Evolutionary conservation across 1,139 yeast species (phyloP), one percentile per base, ranked within the genome.

Genomic region (Blastobotrys proliferans): DNA sequence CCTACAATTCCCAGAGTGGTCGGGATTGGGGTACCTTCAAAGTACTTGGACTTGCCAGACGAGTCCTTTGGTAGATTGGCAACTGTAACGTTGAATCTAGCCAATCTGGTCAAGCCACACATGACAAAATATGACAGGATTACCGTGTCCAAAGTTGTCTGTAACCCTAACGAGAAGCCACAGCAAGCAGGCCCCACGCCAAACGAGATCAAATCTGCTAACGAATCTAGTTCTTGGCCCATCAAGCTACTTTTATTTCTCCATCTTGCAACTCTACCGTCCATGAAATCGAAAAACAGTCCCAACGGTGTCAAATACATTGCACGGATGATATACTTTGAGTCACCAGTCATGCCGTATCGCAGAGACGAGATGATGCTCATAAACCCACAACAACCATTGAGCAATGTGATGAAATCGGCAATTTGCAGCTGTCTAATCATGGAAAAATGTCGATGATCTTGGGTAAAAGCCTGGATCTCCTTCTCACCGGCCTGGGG

Each of bases 1-100:
- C 92, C 74, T 41, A 76, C 68, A 13, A 44, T 22, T 4, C 27
- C 35, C 54, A 92, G 72, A 38, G 94, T 83, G 4, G 94, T 81
- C 45, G 98, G 98, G 55, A 92, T 87, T 13, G 98, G 98, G 41
- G 92, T 77, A 9, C 98, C 98, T 69, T 92, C 98, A 63, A 92
- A 92, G 62, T 71, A 77, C 60, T 81, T 77, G 17, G 90, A 78
- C 66, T 88, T 88, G 22, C 96, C 96, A 16, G 74, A 63, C 46
- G 74, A 73, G 61, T 90, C 97, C 68, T 88, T 88, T 41, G 98
- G 97, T 50, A 94, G 77, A 53, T 86, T 85, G 45, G 92, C 83
- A 3, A 94, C 94, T 1, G 97, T 86, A 43, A 94, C 94, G 59
- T 92, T 92, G 68, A 88, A 92, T 61, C 98, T 76, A 8, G 98